Evolutionary conservation across 2,329 filamentous ascomycete genomes (phyloP), one percentile per base, ranked within the genome.

Genomic region (Fusarium multiceps): DNA sequence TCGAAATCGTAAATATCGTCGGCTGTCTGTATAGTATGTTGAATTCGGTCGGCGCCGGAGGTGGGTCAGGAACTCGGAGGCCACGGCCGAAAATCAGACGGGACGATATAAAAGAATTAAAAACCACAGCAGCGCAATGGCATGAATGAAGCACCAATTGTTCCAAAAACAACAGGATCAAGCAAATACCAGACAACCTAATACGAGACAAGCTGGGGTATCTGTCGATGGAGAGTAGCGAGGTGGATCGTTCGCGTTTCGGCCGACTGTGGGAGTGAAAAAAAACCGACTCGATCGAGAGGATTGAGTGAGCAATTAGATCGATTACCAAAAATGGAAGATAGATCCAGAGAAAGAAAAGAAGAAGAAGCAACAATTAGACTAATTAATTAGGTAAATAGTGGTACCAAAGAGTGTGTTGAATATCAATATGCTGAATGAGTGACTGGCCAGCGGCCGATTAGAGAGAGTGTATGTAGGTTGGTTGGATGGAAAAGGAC

Each of bases 401-500:
- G 21, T 27, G 34, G n/a, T 53, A 41, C 49, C 49, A 73, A 75
- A 42, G 67, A 71, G 64, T 72, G 68, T 68, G 73, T 63, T 62
- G 69, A 71, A 61, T 65, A 66, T 56, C 55, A 68, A 63, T 58
- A 43, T 66, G 57, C 56, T 74, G 65, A 75, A 69, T 58, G 73
- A 75, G 66, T 63, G 73, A 73, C 72, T 75, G 73, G 73, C 72
- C 65, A 68, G 66, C 62, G 72, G 63, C 72, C 66, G 73, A 75
- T 74, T 72, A 75, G 63, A 74, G 72, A 51, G 69, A 75, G 72
- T 59, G 72, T 72, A 71, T 68, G 72, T 69, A 63, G 66, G 60
- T 69, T 59, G 59, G 63, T 71, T 66, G 57, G 71, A 63, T 66
- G 57, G 71, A 63, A 56, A 64, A 61, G 45, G 55, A 66, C 61